A percentile compares a stretch with the other conserved stretches of the same genome.
Conservation (phyloP, 306 rosid genomes). For the Castanopsis chinensis region DNA sequence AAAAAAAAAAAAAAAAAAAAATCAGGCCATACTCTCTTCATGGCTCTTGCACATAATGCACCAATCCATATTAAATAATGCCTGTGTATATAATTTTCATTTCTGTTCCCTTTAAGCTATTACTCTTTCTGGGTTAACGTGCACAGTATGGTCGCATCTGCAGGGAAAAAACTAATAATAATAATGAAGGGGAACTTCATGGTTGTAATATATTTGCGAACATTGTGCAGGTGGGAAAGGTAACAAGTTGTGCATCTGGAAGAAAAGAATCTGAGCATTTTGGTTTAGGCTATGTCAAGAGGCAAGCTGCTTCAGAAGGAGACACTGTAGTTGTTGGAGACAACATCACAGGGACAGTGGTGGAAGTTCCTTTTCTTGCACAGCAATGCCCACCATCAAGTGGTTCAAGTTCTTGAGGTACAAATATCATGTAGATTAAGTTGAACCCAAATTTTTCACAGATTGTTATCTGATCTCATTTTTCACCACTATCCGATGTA, state of each 20-base stretch:
- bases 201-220: slow-evolving; percentile 8
- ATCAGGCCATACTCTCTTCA: no score
- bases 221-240: slow-evolving; percentile 72
- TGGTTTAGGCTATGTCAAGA: slow-evolving; percentile 88
- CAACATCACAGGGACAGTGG: slow-evolving; percentile 54
- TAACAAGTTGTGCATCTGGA: slow-evolving; percentile 81
- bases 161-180: not conserved
- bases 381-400: slow-evolving; percentile 51
- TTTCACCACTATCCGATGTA: slow-evolving; percentile 11
- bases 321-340: slow-evolving; percentile 63
- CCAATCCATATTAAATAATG: not conserved
- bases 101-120: not conserved
- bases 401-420: slow-evolving; percentile 37
- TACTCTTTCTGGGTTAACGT: not conserved
- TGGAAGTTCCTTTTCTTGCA: slow-evolving; percentile 76
- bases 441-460: not conserved
- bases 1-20: no score
- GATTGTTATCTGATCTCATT: not conserved
- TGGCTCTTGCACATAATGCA: no score
- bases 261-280: slow-evolving; percentile 58
- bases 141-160: not conserved
- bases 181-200: not conserved
- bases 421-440: not conserved
- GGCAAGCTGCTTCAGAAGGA: slow-evolving; percentile 65
- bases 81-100: not conserved